A percentile compares a stretch with the other conserved stretches of the same genome.
These are phyloP conservation scores for Candida dubliniensis DNA, from an alignment of 1,139 yeast genomes.

Conservation along the genomic window DNA sequence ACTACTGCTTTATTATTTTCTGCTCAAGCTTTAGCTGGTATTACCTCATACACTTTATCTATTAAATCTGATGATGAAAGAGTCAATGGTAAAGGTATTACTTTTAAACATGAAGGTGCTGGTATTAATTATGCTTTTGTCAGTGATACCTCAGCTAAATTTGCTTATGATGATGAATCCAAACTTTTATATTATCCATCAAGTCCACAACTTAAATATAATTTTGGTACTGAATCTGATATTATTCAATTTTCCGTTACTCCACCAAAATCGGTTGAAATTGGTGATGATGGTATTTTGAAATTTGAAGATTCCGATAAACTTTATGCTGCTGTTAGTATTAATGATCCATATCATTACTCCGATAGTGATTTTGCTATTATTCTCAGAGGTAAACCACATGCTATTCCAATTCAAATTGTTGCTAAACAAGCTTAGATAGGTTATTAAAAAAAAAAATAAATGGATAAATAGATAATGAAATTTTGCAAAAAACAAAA, in stretches of 20 bases:
- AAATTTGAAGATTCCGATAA: constrained; percentile 25
- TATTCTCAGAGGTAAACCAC: constrained; percentile 14
- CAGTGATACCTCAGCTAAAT: background rate
- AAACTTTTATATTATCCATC: background rate
- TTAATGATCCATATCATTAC: constrained; percentile 41
- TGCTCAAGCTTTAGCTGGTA: constrained; percentile 20
- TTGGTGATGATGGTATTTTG: constrained; percentile 10
- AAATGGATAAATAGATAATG: too few relatives aligned
- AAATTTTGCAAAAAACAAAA: too few relatives aligned
- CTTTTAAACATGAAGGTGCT: constrained; percentile 52
- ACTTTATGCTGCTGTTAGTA: constrained; percentile 40
- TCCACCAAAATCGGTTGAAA: constrained; percentile 9
- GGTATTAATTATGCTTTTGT: constrained; percentile 48
- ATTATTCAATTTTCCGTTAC: constrained; percentile 3
- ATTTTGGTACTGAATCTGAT: constrained; percentile 9
- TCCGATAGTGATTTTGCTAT: constrained; percentile 29
- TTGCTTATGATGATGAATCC: background rate
- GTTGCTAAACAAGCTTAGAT: background rate
- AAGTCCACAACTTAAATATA: background rate
- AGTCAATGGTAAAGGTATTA: constrained; percentile 28
- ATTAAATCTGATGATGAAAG: constrained; percentile 21
- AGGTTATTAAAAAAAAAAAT: too few relatives aligned
- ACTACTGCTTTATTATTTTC: constrained; percentile 16
- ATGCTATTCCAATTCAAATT: constrained; percentile 16
- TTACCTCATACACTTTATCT: constrained; percentile 15